Evolutionary conservation across 2,329 filamentous ascomycete species (phyloP), one percentile per base, ranked within the genome.

Genomic region (Cercospora canescens): DNA sequence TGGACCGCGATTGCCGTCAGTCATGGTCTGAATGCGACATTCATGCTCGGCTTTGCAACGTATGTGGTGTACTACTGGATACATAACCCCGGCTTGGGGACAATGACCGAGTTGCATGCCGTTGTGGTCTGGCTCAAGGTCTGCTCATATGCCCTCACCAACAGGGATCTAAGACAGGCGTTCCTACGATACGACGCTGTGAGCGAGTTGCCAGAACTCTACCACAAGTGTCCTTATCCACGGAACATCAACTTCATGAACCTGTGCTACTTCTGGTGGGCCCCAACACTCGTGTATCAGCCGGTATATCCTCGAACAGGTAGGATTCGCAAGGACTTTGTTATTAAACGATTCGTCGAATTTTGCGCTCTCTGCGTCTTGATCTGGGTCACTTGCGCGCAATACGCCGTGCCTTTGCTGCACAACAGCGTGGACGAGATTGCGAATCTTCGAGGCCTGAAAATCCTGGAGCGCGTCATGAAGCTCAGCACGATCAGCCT

Each of bases 111-210:
- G 79, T 81, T 96, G 67, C 95, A 99, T 77, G 93, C 94, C 69
- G 89, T 98, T 74, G 91, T 98, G 63, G 94, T 98, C 59, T 97
- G 94, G 90, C 86, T 99, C 74, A 99, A 99, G 83, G 94, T 91
- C 34, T 92, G 93, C 70, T 97, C 94, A 0, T 99, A 98, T 76
- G 95, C 94, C 26, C 91, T 98, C 74, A 98, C 95, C 28, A 99
- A 99, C 79, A 89, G 95, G 70, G 95, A 99, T 77, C 87, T 99
- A 35, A 91, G 95, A 45, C 93, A 97, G 76, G 93, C 94, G 18
- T 92, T 93, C 76, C 85, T 98, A 24, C 72, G 76, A 45, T 73
- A 73, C 7, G 91, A 96, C 75, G 91, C 93, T 65, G 85, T 89
- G 59, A 87, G 88, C 54, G 85, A 87, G 26, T 82, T 97, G 4